Base-by-base conservation (phyloP, 768 basidiomycete species). In the Guyanaporus albipodus region DNA sequence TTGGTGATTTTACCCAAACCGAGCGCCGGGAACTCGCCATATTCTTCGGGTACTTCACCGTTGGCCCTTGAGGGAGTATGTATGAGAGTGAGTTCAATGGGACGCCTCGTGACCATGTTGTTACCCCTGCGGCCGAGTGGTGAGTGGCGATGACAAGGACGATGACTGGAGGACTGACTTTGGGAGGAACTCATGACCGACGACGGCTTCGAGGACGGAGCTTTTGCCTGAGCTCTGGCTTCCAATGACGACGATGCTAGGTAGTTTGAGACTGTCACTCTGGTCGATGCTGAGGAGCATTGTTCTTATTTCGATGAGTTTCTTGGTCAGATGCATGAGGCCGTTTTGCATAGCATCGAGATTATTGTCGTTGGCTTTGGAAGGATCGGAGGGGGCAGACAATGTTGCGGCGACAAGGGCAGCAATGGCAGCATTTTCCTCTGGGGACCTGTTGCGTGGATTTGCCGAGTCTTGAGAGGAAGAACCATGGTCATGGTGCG, bases 191-290 rank as follows among this genome's bases (percentile, higher is more conserved):
- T 98, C 92, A 48, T 96, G 91, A 0, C 96, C 96, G 23, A 99
- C 96, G 50, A 99, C 89, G 6, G 96, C 87, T 67, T 99, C 96
- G 50, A 99, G 70, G 0, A 99, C 96, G 22, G 91, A 94, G 58
- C 93, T 97, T 74, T 99, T 99, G 10, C 96, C 96, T 2, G 91
- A 94, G 66, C 93, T 96, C 71, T 99, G 96, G 65, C 91, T 95
- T 10, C 96, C 96, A 52, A 99, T 89, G 38, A 98, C 96, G 34
- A 98, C 96, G 51, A 99, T 98, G 58, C 92, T 95, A 2, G 96
- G 96, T 17, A 99, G 72, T 59, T 93, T 97, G 56, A 99, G 76
- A 7, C 85, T 80, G 54, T 97, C 95, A 53, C 86, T 92, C 67
- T 98, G 92, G 68, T 97, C 96, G 44, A 98, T 94, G 59, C 89